Conservation (phyloP, 768 basidiomycete species). For the Lentinula raphanica region DNA sequence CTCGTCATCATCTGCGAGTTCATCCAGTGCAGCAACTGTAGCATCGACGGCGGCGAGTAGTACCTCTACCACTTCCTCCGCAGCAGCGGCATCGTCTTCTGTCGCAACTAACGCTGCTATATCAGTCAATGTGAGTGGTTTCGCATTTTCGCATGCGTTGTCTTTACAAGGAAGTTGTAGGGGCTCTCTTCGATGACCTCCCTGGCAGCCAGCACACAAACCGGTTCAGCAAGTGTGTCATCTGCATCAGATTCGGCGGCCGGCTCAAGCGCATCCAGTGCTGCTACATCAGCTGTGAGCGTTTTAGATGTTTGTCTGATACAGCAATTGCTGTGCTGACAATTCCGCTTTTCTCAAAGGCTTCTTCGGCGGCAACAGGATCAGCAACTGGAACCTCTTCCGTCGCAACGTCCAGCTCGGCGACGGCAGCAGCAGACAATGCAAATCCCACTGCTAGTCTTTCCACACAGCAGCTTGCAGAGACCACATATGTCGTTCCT, state of each 20-base stretch:
- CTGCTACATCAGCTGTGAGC: background rate
- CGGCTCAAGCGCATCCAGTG: background rate
- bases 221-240: slow-evolving; percentile 10
- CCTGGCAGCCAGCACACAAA: background rate
- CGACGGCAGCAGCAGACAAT: slow-evolving; percentile 9
- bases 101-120: slow-evolving; percentile 6
- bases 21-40: slow-evolving; percentile 37
- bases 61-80: slow-evolving; percentile 10
- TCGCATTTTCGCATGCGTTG: background rate
- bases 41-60: slow-evolving; percentile 43
- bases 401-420: slow-evolving; percentile 5
- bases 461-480: slow-evolving; percentile 14
- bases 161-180: background rate
- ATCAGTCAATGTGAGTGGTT: slow-evolving; percentile 10
- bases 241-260: slow-evolving; percentile 18
- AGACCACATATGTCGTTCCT: slow-evolving; percentile 53
- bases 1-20: slow-evolving; percentile 7
- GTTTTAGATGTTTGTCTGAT: slow-evolving; percentile 9
- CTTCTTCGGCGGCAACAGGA: slow-evolving; percentile 1
- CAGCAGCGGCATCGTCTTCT: slow-evolving; percentile 3
- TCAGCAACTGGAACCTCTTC: slow-evolving; percentile 13
- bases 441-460: slow-evolving; percentile 1
- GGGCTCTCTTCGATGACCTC: slow-evolving; percentile 2
- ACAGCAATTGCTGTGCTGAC: background rate
- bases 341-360: background rate